Evolutionary conservation across 2,329 filamentous ascomycete genomes (phyloP), one percentile per base, ranked within the genome.

Genomic region (Helminthosporium solani): DNA sequence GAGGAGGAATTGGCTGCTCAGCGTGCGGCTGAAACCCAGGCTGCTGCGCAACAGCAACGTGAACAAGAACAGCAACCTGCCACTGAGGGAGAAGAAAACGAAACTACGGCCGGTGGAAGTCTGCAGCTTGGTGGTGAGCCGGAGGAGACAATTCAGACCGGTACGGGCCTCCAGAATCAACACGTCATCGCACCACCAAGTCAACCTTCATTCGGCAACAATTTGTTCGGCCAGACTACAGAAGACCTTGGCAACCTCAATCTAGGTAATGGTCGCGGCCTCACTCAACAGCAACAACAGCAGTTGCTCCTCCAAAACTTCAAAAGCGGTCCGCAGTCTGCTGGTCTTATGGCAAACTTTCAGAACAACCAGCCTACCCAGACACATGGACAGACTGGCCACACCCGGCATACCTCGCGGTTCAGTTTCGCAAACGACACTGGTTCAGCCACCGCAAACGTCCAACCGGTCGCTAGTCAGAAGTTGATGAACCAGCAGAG

Each of bases 101-200:
- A 94, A 69, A 86, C 65, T 16, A 87, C 66, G 9, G 66, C 62
- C 27, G 66, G 87, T 56, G 88, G 88, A 12, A 97, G 92, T 66
- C 77, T 94, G 47, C 91, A 95, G 47, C 78, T 97, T 15, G 92
- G 92, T 46, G 92, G 92, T 34, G 92, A 97, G 66, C 92, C 92
- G 0, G 92, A 97, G 66, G 90, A 95, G 56, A 79, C 81, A 6
- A 64, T 66, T 51, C 85, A 89, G 74, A 79, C 57, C 65, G 68
- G 37, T 79, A 79, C 58, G 33, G 78, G 80, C 34, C 80, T 82
- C 47, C 80, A 84, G 50, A 80, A 84, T 40, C 82, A 83, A 48
- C 77, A 80, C 48, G 83, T 82, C 11, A 84, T 89, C 7, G 89
- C 90, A 60, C 85, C 87, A 2, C 88, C 90, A 8, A 87, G 89